Conservation (phyloP, 2,329 filamentous ascomycete genomes). For the Didymella pinodella region DNA sequence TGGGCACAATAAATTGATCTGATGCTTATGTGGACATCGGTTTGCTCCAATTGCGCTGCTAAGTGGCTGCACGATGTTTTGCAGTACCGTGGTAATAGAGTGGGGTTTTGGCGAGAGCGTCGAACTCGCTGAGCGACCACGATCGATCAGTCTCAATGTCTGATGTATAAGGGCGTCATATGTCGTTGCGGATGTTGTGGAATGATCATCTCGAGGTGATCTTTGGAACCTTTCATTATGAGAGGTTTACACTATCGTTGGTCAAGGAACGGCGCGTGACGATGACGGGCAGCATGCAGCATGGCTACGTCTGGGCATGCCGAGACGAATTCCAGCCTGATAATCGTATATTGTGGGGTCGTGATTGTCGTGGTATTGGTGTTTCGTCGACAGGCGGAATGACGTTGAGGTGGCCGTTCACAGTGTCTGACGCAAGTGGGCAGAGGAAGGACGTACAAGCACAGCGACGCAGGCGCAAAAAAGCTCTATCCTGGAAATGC, state of each 20-base stretch:
- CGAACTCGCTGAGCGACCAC: neutral
- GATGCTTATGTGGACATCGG: neutral
- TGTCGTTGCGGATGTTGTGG: neutral
- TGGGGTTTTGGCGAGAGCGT: neutral
- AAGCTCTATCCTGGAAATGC: neutral
- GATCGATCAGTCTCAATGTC: neutral
- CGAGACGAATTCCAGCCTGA: neutral
- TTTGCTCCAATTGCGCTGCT: neutral
- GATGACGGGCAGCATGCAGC: neutral
- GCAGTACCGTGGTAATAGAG: constrained; percentile 5
- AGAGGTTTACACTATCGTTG: neutral
- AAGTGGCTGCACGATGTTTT: neutral
- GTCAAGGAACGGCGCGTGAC: neutral
- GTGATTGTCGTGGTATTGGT: neutral
- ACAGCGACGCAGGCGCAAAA: neutral
- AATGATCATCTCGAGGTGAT: neutral
- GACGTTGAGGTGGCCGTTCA: neutral
- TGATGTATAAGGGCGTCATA: neutral
- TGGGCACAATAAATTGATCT: neutral
- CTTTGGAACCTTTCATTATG: neutral
- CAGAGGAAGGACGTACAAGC: neutral
- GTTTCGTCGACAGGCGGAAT: too few relatives aligned
- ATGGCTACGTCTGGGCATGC: neutral
- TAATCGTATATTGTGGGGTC: neutral
- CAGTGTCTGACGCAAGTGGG: neutral